Percentiles rank a stretch among this genome's conserved stretches.
Conservation (phyloP, 2,329 filamentous ascomycete species). For the Sporothrix dimorphospora region DNA sequence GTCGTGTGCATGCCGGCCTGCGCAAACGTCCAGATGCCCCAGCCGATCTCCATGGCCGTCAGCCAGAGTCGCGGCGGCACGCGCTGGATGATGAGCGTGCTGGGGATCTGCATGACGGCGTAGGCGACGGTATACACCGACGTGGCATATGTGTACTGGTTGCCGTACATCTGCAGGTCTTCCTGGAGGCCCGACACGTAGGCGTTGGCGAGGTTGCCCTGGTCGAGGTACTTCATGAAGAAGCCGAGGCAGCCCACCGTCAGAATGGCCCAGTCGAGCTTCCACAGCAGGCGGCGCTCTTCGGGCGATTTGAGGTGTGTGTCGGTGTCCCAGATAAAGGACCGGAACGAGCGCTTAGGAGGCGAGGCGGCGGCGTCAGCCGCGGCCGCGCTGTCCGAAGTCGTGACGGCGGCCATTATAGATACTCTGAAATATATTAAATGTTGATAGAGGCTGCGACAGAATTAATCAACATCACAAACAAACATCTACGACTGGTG, state of each 20-base stretch:
- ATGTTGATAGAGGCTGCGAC: background rate
- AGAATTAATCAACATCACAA: background rate
- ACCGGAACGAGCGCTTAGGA: background rate
- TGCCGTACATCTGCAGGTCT: slow-evolving; percentile 47
- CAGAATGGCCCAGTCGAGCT: slow-evolving; percentile 12
- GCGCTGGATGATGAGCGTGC: slow-evolving; percentile 15
- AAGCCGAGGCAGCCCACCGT: slow-evolving; percentile 7
- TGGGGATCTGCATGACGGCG: slow-evolving; percentile 35
- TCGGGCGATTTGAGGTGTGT: slow-evolving; percentile 18
- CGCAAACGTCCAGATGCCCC: slow-evolving; percentile 35
- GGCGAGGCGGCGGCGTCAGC: background rate
- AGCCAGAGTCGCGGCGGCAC: background rate
- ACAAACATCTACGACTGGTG: background rate
- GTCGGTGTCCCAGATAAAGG: slow-evolving; percentile 21
- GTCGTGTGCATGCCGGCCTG: slow-evolving; percentile 11
- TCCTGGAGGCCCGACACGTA: slow-evolving; percentile 52
- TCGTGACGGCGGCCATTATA: background rate
- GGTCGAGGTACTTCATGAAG: slow-evolving; percentile 55
- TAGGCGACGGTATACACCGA: slow-evolving; percentile 35
- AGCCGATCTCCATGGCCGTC: slow-evolving; percentile 27
- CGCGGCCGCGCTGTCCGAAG: background rate
- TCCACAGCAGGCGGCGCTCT: slow-evolving; percentile 11
- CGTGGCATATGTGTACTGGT: slow-evolving; percentile 48
- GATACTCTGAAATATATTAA: background rate
- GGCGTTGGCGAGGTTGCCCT: slow-evolving; percentile 46